Base-by-base conservation (phyloP, 306 rosid genomes). In the Trichosanthes truncata region DNA sequence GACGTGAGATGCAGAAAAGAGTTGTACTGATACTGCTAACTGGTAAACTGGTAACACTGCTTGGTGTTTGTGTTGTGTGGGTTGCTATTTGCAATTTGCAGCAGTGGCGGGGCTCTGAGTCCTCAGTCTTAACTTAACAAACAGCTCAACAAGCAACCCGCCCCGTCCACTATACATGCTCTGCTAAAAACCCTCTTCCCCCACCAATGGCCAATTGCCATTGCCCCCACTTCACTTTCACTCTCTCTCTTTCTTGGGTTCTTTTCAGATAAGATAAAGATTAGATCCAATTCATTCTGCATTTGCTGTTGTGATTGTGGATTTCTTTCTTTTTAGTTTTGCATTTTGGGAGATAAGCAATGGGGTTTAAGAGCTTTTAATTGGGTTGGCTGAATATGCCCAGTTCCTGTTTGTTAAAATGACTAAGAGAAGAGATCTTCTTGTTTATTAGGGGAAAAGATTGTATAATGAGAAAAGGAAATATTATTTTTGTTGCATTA, bases 101-200 rank as follows among this genome's bases (percentile, higher is more conserved):
- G 84, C 51, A 51, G 9, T 3, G 73, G 49, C 72, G 56, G 25
- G 38, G 53, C 79, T 84, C 84, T 85, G 87, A 79, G 36, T 82
- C 81, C 79, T 38, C 84, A 84, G 86, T 82, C 88, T 84, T 29
- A 29, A 29, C 56, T 43, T 31, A 59, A 59, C 68, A 12, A 86
- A 86, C 91, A 76, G 78, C 89, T 33, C 83, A 81, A n/a, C 29
- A 20, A n/a, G 35, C 87, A 83, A 87, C 86, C 81, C 87, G 83
- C 88, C n/a, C n/a, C n/a, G n/a, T n/a, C 91, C 90, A 86, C 84
- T 76, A 82, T 84, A 63, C 38, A 77, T 84, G 87, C n/a, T n/a
- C 90, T 80, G 88, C 87, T 84, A 71, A 83, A 81, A 48, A 25
- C 35, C 26, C 48, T 38, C 35, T 21, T 18, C 0, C 73, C 48